Evolutionary conservation across 148 eudicot species (phyloP).

Genomic region (Camellia japonica): DNA sequence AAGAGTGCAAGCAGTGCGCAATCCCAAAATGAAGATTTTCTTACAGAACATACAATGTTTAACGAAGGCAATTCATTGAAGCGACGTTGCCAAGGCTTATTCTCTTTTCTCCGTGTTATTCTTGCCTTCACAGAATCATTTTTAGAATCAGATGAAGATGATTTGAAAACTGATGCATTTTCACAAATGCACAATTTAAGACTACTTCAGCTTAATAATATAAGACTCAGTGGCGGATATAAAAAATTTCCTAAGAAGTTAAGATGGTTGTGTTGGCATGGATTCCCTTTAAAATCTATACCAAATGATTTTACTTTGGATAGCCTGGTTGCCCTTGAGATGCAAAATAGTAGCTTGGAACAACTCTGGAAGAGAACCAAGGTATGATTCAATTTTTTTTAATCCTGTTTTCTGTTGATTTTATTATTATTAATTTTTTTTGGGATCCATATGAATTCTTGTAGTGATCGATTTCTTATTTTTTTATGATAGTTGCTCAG

Average conservation of each 20-base stretch:
- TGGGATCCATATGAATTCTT: background rate
- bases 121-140: background rate
- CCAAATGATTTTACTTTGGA: background rate
- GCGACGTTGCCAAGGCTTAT: background rate
- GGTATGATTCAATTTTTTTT: background rate
- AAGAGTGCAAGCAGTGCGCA: background rate
- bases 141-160: background rate
- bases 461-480: background rate
- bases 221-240: background rate
- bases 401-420: no score
- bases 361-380: no score
- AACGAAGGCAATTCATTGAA: background rate
- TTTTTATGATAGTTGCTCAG: background rate
- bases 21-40: background rate
- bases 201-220: conserved; percentile 12
- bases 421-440: no score
- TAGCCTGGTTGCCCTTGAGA: no score
- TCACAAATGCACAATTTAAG: background rate
- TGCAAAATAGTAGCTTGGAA: no score
- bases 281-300: conserved; percentile 1
- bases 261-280: conserved; percentile 19
- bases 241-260: background rate
- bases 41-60: background rate
- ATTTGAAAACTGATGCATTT: conserved; percentile 5
- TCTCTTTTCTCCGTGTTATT: background rate